Percentiles rank a stretch among this genome's conserved stretches.
Conservation (phyloP, 2,329 filamentous ascomycete species). For the Fusarium sp. region DNA sequence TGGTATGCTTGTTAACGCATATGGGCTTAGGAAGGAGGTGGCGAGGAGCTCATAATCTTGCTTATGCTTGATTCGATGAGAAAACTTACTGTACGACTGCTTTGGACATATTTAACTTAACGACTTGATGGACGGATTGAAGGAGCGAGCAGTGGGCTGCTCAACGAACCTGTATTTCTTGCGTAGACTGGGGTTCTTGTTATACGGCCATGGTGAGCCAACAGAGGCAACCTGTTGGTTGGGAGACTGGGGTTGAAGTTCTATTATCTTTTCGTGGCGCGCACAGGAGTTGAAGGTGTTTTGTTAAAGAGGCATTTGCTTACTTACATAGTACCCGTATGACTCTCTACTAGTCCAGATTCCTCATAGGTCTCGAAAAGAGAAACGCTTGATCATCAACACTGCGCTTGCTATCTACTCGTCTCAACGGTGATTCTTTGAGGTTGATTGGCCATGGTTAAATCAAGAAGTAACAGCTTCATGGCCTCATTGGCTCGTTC, state of each 20-base stretch:
- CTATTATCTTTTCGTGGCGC: conserved; percentile 15
- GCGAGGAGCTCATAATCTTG: not conserved
- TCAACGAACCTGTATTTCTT: conserved; percentile 36
- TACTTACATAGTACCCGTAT: conserved; percentile 32
- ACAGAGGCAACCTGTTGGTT: conserved; percentile 42
- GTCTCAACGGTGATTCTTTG: not conserved
- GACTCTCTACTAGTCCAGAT: conserved; percentile 23
- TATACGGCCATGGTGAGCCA: conserved; percentile 34
- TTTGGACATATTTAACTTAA: conserved; percentile 37
- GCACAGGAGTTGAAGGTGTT: conserved; percentile 48
- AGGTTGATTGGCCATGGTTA: not conserved
- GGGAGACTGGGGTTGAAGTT: conserved; percentile 17
- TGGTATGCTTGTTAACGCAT: not conserved
- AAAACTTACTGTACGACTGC: conserved; percentile 32
- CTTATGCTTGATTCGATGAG: conserved; percentile 2
- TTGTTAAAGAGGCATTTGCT: conserved; percentile 39
- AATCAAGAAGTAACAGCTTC: no score
- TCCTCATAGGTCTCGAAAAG: conserved; percentile 21
- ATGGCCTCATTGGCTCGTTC: conserved; percentile 41
- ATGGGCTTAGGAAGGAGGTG: conserved; percentile 15
- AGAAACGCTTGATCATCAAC: conserved; percentile 35
- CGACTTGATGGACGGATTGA: conserved; percentile 39
- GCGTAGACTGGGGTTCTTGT: conserved; percentile 46
- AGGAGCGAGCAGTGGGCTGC: conserved; percentile 46
- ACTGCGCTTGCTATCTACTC: not conserved